phyloP scores from a whole-genome alignment of 169 alveolate genomes.

The Cryptosporidium sp. region DNA sequence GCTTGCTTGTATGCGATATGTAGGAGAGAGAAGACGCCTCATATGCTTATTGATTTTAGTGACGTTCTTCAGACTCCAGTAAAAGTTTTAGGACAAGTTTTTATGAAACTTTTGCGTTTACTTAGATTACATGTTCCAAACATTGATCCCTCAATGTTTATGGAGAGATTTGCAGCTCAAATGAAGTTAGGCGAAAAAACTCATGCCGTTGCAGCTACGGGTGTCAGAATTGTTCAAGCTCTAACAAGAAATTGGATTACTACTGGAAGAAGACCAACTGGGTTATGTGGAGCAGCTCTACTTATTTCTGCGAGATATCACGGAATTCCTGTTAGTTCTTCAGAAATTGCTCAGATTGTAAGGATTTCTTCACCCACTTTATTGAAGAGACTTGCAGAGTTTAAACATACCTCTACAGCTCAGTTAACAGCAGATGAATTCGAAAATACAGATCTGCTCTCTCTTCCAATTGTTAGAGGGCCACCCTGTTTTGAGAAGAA shows the following conservation, averaged over 20 bases:
- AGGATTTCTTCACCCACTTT: conserved; percentile 95
- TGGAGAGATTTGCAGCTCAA: conserved; percentile 95
- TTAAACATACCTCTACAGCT: conserved; percentile 93
- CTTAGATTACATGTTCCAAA: conserved; percentile 91
- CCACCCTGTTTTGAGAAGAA: conserved; percentile 86
- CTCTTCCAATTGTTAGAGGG: conserved; percentile 84
- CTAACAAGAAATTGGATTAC: conserved; percentile 98
- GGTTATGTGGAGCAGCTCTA: conserved; percentile 99
- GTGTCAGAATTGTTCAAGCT: conserved; percentile 95
- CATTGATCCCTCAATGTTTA: conserved; percentile 95
- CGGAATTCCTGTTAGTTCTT: conserved; percentile 89
- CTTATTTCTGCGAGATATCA: conserved; percentile 97
- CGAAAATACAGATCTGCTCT: conserved; percentile 87
- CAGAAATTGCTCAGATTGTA: conserved; percentile 92
- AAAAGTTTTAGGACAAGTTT: conserved; percentile 89
- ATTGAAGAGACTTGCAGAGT: conserved; percentile 94
- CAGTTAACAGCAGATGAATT: conserved; percentile 91
- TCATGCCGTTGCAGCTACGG: conserved; percentile 93
- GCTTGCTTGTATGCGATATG: conserved; percentile 94
- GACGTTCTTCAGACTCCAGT: conserved; percentile 92
- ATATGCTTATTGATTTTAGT: conserved; percentile 94
- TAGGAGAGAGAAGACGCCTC: conserved; percentile 93
- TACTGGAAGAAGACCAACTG: conserved; percentile 98
- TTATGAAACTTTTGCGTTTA: conserved; percentile 90
- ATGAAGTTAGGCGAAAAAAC: conserved; percentile 93